Evolutionary conservation across 179 eudicot genomes (phyloP), one percentile per base, ranked within the genome.

Genomic region (Spergularia azorica): DNA sequence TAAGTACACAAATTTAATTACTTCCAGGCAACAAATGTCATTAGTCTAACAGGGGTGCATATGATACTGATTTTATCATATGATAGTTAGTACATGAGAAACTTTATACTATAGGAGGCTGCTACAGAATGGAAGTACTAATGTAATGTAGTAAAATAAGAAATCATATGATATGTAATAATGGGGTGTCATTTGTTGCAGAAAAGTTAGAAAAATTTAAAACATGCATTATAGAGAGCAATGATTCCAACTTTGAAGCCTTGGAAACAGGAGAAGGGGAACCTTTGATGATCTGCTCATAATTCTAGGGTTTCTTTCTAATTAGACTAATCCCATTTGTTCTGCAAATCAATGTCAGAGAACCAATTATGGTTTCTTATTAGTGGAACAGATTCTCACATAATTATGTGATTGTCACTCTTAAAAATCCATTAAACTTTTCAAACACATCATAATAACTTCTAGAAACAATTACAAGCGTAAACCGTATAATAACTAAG

Each of bases 141-240:
- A 46, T 46, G 18, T 48, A 16, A 5, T 6, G 26, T 62, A 21
- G 16, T 67, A 20, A 0, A 67, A 46, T 67, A 46, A 67, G 15
- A 50, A 69, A 68, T 43, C 26, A 66, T 60, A 60, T 15, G 21
- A n/a, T 18, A 9, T 63, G 13, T 38, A 38, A 38, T 64, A 64
- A 64, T 64, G 48, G 43, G 48, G 50, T 64, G 69, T 32, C 14
- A 32, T 46, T 46, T 46, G 50, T 46, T 46, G 50, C 50, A 46
- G 50, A 46, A 46, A 46, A 9, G 9, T 46, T 55, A 56, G 56
- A 10, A 65, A 32, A 13, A 73, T 66, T 11, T 59, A 38, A 48
- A 73, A 79, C 63, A 36, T 59, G 75, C 79, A 76, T 80, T 50
- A 80, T 80, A 18, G n/a, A 65, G 76, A 63, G 79, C 71, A 80